These are phyloP conservation scores for Tylopilus vinaceipallidus DNA, from an alignment of 768 basidiomycete genomes.

Conservation along the genomic window DNA sequence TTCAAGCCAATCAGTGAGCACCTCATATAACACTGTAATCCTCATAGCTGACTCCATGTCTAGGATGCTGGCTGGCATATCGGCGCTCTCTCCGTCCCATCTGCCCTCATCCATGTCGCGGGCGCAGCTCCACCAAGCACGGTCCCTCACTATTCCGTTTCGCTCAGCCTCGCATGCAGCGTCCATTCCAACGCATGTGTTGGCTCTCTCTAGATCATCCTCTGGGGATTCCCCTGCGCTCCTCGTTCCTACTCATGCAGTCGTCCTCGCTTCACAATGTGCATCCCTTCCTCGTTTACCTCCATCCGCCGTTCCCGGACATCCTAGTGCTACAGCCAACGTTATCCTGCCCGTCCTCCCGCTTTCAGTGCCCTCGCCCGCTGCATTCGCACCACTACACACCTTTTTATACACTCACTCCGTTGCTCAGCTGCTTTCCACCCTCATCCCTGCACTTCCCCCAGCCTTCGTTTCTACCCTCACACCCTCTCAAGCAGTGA, in stretches of 20 bases:
- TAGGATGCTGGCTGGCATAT: slow-evolving; percentile 40
- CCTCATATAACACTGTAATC: slow-evolving; percentile 2
- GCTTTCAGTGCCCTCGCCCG: slow-evolving; percentile 60
- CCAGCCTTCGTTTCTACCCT: slow-evolving; percentile 29
- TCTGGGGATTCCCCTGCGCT: slow-evolving; percentile 33
- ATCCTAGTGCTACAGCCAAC: slow-evolving; percentile 30
- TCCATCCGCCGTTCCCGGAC: slow-evolving; percentile 33
- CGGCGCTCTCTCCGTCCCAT: slow-evolving; percentile 50
- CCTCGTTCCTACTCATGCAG: slow-evolving; percentile 66
- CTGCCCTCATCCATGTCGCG: slow-evolving; percentile 30
- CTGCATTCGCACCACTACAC: slow-evolving; percentile 57
- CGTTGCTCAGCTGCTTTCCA: slow-evolving; percentile 45
- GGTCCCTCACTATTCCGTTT: slow-evolving; percentile 30
- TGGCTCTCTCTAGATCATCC: slow-evolving; percentile 41
- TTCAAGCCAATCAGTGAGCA: slow-evolving; percentile 44
- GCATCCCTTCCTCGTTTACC: slow-evolving; percentile 60
- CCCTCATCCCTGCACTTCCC: slow-evolving; percentile 42
- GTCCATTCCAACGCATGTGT: slow-evolving; percentile 49
- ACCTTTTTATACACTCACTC: slow-evolving; percentile 68
- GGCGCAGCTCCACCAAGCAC: slow-evolving; percentile 32
- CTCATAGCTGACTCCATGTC: slow-evolving; percentile 28
- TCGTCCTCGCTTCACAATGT: slow-evolving; percentile 70
- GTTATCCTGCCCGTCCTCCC: slow-evolving; percentile 59
- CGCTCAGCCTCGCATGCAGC: slow-evolving; percentile 25
- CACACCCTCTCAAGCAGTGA: slow-evolving; percentile 29